Evolutionary conservation across 164 flowering plant genomes (phyloP).

Genomic region (Cinnamomum chago): DNA sequence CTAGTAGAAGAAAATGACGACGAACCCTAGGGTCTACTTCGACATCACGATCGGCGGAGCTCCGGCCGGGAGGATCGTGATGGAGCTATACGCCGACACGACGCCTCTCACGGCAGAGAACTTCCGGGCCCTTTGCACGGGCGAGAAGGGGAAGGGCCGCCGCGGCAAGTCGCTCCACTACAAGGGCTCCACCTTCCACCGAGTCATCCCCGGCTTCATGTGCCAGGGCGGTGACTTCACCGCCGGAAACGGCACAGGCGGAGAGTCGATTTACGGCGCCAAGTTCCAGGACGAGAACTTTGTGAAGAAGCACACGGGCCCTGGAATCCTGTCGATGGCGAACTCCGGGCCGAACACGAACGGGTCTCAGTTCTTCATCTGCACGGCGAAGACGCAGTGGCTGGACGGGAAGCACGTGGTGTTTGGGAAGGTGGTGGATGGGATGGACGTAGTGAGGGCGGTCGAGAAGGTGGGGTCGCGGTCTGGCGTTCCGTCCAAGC

Average conservation of each 20-base stretch:
- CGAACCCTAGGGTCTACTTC: constrained; percentile 79
- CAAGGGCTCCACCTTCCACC: constrained; percentile 36
- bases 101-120: constrained; percentile 65
- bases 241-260: constrained; percentile 43
- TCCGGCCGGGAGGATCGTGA: constrained; percentile 63
- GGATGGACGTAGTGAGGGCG: constrained; percentile 35
- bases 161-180: constrained; percentile 34
- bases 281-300: constrained; percentile 52
- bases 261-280: constrained; percentile 41
- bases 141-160: constrained; percentile 52
- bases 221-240: constrained; percentile 51
- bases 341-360: constrained; percentile 40
- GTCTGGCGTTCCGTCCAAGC: constrained; percentile 21
- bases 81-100: constrained; percentile 71
- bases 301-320: constrained; percentile 41
- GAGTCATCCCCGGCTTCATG: constrained; percentile 40
- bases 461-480: constrained; percentile 39
- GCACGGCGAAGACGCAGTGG: constrained; percentile 37
- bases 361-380: constrained; percentile 48
- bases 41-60: constrained; percentile 61
- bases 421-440: constrained; percentile 38
- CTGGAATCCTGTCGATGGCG: constrained; percentile 47
- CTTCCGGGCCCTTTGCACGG: constrained; percentile 84
- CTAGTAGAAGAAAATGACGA: constrained; percentile 9
- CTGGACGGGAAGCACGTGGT: constrained; percentile 46